Evolutionary conservation across 371 early-diverging fungal species (phyloP).

Genomic region (Mortierella sp.): DNA sequence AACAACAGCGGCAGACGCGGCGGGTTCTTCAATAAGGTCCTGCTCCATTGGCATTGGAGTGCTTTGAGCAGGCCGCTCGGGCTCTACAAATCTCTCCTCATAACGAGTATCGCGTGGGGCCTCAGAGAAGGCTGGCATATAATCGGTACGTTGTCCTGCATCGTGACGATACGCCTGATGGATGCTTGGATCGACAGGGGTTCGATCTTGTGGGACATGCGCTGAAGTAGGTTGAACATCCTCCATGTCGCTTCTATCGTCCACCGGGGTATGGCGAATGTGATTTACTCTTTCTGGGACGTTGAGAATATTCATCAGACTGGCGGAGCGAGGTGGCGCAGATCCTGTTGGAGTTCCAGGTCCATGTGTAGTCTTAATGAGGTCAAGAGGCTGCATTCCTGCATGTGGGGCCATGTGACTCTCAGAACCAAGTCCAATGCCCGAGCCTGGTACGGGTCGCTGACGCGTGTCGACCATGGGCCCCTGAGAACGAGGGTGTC

Average conservation of each 20-base stretch:
- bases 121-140: not conserved
- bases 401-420: not conserved
- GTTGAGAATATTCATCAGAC: slow-evolving; percentile 46
- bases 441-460: slow-evolving; percentile 15
- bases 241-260: slow-evolving; percentile 14
- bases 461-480: slow-evolving; percentile 21
- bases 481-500: slow-evolving; percentile 3
- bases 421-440: slow-evolving; percentile 5
- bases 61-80: slow-evolving; percentile 5
- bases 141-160: not conserved
- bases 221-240: slow-evolving; percentile 4
- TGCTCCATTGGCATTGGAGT: not conserved
- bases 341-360: slow-evolving; percentile 21
- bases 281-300: slow-evolving; percentile 23
- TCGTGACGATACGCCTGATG: slow-evolving; percentile 11
- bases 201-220: not conserved
- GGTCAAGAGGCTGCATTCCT: not conserved
- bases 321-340: slow-evolving; percentile 31
- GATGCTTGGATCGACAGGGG: not conserved
- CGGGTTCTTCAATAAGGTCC: not conserved
- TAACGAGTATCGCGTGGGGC: not conserved
- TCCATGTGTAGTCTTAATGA: not conserved
- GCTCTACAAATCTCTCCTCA: not conserved
- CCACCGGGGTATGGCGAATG: slow-evolving; percentile 11
- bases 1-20: not conserved